phyloP scores from a whole-genome alignment of 768 basidiomycete species.

The Mycena galopus region DNA sequence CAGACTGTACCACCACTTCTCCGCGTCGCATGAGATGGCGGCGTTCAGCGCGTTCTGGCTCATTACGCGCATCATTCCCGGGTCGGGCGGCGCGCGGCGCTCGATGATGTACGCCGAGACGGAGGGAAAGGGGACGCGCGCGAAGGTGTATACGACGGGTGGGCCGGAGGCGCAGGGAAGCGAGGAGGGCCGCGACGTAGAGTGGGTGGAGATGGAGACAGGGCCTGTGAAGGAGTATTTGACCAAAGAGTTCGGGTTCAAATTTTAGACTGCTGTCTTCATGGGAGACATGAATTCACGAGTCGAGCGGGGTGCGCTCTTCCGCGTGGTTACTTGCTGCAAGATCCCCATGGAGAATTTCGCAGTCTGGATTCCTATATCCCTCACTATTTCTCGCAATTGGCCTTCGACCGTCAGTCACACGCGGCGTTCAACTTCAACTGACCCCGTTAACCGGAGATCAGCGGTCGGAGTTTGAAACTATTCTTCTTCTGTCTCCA shows the following conservation, averaged over 20 bases:
- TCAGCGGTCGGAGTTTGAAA: no score
- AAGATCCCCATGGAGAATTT: no score
- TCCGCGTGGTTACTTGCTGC: no score
- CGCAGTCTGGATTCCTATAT: no score
- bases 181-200: conserved; percentile 31
- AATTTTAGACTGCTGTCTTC: no score
- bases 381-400: no score
- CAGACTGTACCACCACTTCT: conserved; percentile 35
- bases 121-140: conserved; percentile 26
- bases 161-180: conserved; percentile 34
- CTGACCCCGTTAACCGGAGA: no score
- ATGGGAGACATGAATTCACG: no score
- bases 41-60: conserved; percentile 37
- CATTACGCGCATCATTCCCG: conserved; percentile 31
- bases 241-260: conserved; percentile 22
- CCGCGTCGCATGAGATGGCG: conserved; percentile 29
- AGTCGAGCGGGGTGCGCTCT: no score
- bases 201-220: conserved; percentile 38
- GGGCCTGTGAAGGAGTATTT: conserved; percentile 33
- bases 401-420: no score
- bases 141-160: conserved; percentile 37
- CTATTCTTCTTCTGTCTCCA: no score
- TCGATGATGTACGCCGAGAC: conserved; percentile 38
- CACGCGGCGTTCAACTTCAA: no score
- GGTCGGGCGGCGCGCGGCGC: conserved; percentile 26